These are phyloP conservation scores for Fusarium neocosmosporiellum DNA, from an alignment of 2,329 filamentous ascomycete species.

Conservation along the genomic window DNA sequence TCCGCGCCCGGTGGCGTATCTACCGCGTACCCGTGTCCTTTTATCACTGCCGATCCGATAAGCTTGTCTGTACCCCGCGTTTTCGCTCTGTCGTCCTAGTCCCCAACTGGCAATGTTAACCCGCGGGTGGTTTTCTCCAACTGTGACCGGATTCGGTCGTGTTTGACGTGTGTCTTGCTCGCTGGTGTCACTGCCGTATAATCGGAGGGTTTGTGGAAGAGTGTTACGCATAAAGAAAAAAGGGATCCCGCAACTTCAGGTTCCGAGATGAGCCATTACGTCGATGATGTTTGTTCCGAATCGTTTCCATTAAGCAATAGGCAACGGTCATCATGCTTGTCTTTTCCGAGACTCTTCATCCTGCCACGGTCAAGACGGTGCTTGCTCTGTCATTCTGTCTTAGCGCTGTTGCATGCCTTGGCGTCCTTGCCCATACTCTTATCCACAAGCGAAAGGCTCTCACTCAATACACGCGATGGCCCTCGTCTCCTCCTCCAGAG, in stretches of 20 bases:
- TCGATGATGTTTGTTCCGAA: neutral
- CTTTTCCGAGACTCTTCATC: conserved; percentile 18
- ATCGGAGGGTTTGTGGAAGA: neutral
- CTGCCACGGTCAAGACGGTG: conserved; percentile 9
- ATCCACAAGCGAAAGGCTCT: conserved; percentile 35
- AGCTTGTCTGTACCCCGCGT: conserved; percentile 34
- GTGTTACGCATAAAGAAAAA: conserved; percentile 29
- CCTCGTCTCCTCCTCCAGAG: conserved; percentile 19
- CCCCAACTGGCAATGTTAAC: conserved; percentile 35
- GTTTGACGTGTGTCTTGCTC: conserved; percentile 21
- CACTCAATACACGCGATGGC: conserved; percentile 16
- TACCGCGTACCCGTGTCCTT: conserved; percentile 5
- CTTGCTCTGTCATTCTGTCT: conserved; percentile 12
- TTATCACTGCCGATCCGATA: conserved; percentile 35
- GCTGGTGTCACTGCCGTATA: neutral
- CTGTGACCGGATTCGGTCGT: conserved; percentile 19
- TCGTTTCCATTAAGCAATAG: neutral
- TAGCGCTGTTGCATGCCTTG: conserved; percentile 21
- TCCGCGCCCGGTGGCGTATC: conserved; percentile 13
- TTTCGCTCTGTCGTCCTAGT: conserved; percentile 3
- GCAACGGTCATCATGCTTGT: conserved; percentile 23
- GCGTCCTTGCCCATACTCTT: conserved; percentile 26
- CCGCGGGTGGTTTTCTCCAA: conserved; percentile 20
- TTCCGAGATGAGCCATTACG: neutral
- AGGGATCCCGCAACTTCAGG: conserved; percentile 14